These are phyloP conservation scores for Eragrostis curvula DNA, from an alignment of 176 grass and related monocot species.

Conservation along the genomic window DNA sequence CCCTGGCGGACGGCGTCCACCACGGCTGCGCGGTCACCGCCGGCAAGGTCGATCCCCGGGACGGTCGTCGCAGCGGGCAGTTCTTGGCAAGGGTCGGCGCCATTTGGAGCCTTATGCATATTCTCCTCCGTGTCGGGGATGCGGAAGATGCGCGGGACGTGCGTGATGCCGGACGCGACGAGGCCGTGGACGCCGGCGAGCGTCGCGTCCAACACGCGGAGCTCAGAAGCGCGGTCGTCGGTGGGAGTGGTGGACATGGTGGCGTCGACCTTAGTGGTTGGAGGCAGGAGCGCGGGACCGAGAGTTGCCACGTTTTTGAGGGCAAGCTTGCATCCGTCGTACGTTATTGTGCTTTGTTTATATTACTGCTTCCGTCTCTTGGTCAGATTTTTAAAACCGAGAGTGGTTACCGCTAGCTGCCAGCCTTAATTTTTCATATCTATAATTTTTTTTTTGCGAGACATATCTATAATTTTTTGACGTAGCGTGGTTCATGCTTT, in stretches of 20 bases:
- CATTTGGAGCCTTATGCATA: neutral
- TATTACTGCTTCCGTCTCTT: no score
- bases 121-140: neutral
- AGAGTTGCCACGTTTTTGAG: neutral
- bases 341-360: no score
- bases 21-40: neutral
- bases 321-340: no score
- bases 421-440: no score
- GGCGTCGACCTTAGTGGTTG: neutral
- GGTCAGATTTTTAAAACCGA: no score
- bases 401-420: no score
- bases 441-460: no score
- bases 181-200: conserved; percentile 69
- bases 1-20: conserved; percentile 29
- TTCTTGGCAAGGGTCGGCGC: neutral
- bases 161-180: conserved; percentile 30
- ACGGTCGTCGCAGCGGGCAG: neutral
- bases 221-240: conserved; percentile 52
- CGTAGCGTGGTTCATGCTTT: no score
- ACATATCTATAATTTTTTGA: no score
- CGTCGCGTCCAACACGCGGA: conserved; percentile 63
- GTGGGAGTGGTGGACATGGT: conserved; percentile 19
- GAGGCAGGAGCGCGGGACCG: no score
- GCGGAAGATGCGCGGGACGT: conserved; percentile 60
- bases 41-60: conserved; percentile 47